Percentiles rank a stretch among this genome's conserved stretches.
phyloP scores from a whole-genome alignment of 176 grass and related monocot genomes.

The Tuctoria greenei region DNA sequence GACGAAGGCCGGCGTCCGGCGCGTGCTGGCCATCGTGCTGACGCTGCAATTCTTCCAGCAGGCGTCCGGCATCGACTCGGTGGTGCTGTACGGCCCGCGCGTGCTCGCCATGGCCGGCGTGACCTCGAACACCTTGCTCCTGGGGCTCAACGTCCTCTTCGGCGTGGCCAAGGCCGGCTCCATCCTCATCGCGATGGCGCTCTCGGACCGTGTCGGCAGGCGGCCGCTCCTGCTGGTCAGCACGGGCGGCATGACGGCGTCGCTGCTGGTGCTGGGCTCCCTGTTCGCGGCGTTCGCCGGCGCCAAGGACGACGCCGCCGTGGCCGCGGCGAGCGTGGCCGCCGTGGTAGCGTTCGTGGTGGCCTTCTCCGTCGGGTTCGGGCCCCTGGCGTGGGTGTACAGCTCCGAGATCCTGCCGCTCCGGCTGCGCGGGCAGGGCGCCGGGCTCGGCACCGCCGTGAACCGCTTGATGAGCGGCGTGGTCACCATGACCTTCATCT shows the following conservation, averaged over 20 bases:
- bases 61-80: slow-evolving; percentile 60
- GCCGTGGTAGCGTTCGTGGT: slow-evolving; percentile 53
- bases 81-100: slow-evolving; percentile 68
- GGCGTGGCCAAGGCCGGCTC: slow-evolving; percentile 62
- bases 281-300: slow-evolving; percentile 40
- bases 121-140: slow-evolving; percentile 48
- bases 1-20: slow-evolving; percentile 37
- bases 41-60: slow-evolving; percentile 75
- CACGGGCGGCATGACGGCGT: slow-evolving; percentile 55
- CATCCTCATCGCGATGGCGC: slow-evolving; percentile 65
- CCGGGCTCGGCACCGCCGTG: slow-evolving; percentile 61
- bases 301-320: slow-evolving; percentile 39
- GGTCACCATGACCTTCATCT: slow-evolving; percentile 75
- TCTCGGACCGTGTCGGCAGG: slow-evolving; percentile 50
- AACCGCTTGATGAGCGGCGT: slow-evolving; percentile 55
- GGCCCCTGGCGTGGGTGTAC: slow-evolving; percentile 76
- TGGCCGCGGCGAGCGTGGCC: slow-evolving; percentile 9
- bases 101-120: slow-evolving; percentile 52
- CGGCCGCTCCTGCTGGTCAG: slow-evolving; percentile 53
- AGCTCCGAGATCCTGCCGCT: slow-evolving; percentile 72
- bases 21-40: slow-evolving; percentile 51
- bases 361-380: slow-evolving; percentile 60
- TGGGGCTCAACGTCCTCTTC: slow-evolving; percentile 57
- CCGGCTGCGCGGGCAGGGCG: slow-evolving; percentile 60
- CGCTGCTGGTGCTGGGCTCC: slow-evolving; percentile 44